Evolutionary conservation across 352 stramenopile genomes (phyloP).

Genomic region (Globisporangium orthogonon): DNA sequence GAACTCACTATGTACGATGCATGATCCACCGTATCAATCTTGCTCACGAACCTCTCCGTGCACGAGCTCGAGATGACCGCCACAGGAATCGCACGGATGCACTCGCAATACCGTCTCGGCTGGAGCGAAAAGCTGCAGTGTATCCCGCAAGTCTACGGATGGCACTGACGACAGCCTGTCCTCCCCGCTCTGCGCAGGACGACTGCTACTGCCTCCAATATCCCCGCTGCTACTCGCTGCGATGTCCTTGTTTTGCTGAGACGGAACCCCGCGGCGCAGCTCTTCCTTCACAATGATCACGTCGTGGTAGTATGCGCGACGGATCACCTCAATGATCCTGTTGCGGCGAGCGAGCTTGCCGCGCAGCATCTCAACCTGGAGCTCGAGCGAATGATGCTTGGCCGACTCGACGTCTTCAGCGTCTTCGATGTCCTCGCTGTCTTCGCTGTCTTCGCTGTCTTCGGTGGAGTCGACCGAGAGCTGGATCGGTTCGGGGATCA

Average conservation of each 20-base stretch:
- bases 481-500: not conserved
- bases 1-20: not conserved
- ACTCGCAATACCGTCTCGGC: constrained; percentile 67
- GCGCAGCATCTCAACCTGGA: constrained; percentile 61
- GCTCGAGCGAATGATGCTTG: constrained; percentile 25
- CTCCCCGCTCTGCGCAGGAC: constrained; percentile 9
- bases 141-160: constrained; percentile 65
- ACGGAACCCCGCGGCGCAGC: constrained; percentile 25
- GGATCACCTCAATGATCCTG: constrained; percentile 66
- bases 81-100: constrained; percentile 67
- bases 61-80: constrained; percentile 68
- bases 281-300: constrained; percentile 83
- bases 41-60: constrained; percentile 49
- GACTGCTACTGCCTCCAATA: not conserved
- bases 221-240: constrained; percentile 1
- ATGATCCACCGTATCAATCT: not conserved
- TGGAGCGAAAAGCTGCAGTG: constrained; percentile 63
- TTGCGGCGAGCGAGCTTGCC: constrained; percentile 65
- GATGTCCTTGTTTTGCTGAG: not conserved
- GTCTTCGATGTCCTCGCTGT: constrained; percentile 2
- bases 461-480: constrained; percentile 9
- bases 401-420: constrained; percentile 26
- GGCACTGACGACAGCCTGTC: constrained; percentile 52
- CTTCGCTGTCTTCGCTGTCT: not conserved
- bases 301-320: constrained; percentile 75